Conservation (phyloP, 2,329 filamentous ascomycete species). For the Elsinoe necatrix region DNA sequence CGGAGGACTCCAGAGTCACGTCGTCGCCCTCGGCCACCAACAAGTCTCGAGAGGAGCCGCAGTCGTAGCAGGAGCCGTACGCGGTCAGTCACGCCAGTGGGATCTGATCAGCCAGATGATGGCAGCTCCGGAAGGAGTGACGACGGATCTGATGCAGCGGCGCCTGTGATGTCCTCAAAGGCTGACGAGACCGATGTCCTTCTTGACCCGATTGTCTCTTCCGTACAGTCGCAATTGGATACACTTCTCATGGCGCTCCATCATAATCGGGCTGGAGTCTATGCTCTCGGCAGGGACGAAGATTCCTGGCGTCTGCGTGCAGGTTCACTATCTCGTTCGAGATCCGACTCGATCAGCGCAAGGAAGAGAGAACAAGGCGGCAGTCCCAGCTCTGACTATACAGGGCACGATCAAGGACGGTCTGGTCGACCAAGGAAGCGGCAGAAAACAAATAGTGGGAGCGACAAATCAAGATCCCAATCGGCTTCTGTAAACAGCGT, state of each 20-base stretch:
- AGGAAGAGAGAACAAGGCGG: not conserved
- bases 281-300: constrained; percentile 10
- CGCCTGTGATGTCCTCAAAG: constrained; percentile 56
- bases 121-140: constrained; percentile 9
- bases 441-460: not conserved
- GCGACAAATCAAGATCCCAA: not conserved
- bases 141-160: constrained; percentile 23
- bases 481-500: not conserved
- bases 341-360: constrained; percentile 18
- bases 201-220: constrained; percentile 59
- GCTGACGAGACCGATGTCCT: constrained; percentile 59
- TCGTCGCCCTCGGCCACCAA: not conserved
- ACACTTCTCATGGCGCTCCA: constrained; percentile 62
- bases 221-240: constrained; percentile 63
- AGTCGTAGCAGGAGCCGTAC: constrained; percentile 13
- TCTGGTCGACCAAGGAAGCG: not conserved
- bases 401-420: not conserved
- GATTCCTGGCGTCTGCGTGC: not conserved
- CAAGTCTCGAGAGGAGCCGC: not conserved
- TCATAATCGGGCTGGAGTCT: constrained; percentile 34
- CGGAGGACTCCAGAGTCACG: not conserved
- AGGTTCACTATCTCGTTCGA: constrained; percentile 7
- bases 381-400: not conserved
- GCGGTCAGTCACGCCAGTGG: not conserved
- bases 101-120: constrained; percentile 3